These are phyloP conservation scores for Nitzschia sp. DNA, from an alignment of 108 stramenopile genomes.

Conservation along the genomic window DNA sequence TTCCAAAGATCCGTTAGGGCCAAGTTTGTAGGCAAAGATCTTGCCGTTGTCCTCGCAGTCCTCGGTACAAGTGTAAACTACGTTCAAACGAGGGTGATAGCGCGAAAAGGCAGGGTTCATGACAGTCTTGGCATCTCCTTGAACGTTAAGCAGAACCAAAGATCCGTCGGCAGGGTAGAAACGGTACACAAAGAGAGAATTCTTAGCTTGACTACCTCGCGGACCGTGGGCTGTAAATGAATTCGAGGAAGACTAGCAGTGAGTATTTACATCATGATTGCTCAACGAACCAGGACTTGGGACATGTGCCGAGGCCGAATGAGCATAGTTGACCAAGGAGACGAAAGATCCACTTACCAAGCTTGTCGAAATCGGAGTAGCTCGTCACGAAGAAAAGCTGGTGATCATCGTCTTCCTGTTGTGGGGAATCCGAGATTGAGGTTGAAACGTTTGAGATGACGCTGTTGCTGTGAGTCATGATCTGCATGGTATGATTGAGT, in stretches of 20 bases:
- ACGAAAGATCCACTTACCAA: slow-evolving; percentile 33
- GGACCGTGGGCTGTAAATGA: slow-evolving; percentile 82
- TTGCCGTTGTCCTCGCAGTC: slow-evolving; percentile 87
- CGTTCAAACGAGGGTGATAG: slow-evolving; percentile 85
- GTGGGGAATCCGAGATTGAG: neutral
- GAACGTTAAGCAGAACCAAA: slow-evolving; percentile 82
- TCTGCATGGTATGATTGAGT: neutral
- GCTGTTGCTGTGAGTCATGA: slow-evolving; percentile 4
- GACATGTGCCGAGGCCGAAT: neutral
- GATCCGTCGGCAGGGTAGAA: slow-evolving; percentile 81
- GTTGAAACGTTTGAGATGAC: neutral
- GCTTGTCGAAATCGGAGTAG: slow-evolving; percentile 78
- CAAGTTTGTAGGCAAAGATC: slow-evolving; percentile 80
- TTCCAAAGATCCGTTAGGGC: slow-evolving; percentile 58
- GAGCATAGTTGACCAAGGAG: neutral
- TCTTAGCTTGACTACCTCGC: slow-evolving; percentile 71
- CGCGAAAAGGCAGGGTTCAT: slow-evolving; percentile 93
- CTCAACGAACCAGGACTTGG: neutral
- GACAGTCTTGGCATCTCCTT: slow-evolving; percentile 63
- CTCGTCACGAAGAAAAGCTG: slow-evolving; percentile 78
- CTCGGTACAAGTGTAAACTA: slow-evolving; percentile 96
- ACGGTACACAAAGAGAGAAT: slow-evolving; percentile 80
- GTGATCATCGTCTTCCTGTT: slow-evolving; percentile 28
- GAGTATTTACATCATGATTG: neutral
- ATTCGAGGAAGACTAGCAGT: neutral